Evolutionary conservation across 495 filamentous ascomycete species (phyloP).

Genomic region (Aspergillus hancockii): DNA sequence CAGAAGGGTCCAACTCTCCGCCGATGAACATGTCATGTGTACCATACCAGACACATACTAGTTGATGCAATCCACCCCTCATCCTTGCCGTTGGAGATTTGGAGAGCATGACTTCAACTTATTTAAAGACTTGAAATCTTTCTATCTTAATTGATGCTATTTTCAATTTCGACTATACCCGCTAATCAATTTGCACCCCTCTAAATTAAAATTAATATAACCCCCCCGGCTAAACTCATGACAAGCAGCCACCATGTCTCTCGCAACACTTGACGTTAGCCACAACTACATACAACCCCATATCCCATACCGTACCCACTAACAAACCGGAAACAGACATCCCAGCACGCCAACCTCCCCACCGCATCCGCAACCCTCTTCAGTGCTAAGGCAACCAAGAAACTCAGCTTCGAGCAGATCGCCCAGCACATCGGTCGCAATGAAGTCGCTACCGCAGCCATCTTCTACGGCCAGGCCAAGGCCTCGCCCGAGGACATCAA

Average conservation of each 20-base stretch:
- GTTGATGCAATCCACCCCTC: slow-evolving; percentile 5
- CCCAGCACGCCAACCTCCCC: slow-evolving; percentile 59
- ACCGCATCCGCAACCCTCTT: slow-evolving; percentile 76
- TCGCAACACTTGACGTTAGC: slow-evolving; percentile 46
- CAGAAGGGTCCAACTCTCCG: neutral
- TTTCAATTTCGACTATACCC: neutral
- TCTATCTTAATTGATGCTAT: neutral
- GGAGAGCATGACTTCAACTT: neutral
- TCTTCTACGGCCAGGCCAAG: slow-evolving; percentile 92
- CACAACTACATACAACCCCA: neutral
- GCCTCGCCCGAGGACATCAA: slow-evolving; percentile 77
- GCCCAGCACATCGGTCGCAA: slow-evolving; percentile 73
- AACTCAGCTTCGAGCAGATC: slow-evolving; percentile 81
- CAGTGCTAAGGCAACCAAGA: slow-evolving; percentile 72
- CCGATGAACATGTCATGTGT: neutral
- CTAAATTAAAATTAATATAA: neutral
- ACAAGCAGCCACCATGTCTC: slow-evolving; percentile 32
- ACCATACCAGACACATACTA: neutral
- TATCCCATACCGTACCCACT: neutral
- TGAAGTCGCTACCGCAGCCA: slow-evolving; percentile 86
- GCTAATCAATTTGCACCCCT: neutral
- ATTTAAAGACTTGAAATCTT: neutral
- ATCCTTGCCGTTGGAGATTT: slow-evolving; percentile 3
- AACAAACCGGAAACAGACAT: slow-evolving; percentile 26
- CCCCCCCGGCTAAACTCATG: neutral